phyloP scores from a whole-genome alignment of 2,329 filamentous ascomycete species.

The Botrytis byssoidea region DNA sequence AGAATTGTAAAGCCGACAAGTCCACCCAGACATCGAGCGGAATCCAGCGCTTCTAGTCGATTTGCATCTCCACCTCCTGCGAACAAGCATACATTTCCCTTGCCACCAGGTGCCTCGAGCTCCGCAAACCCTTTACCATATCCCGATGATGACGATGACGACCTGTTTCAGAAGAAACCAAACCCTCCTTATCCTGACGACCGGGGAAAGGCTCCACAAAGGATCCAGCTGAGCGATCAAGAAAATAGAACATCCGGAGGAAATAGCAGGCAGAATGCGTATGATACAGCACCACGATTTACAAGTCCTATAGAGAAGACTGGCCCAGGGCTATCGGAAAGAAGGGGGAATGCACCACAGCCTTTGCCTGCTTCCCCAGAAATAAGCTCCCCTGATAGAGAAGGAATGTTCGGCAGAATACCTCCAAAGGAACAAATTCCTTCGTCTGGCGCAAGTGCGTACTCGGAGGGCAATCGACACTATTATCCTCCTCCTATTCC shows the following conservation, averaged over 20 bases:
- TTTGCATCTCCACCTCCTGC: slow-evolving; percentile 52
- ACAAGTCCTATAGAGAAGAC: slow-evolving; percentile 52
- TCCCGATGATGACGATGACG: slow-evolving; percentile 63
- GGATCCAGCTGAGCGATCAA: slow-evolving; percentile 26
- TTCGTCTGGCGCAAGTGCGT: slow-evolving; percentile 25
- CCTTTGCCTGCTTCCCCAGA: slow-evolving; percentile 80
- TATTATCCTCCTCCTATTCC: slow-evolving; percentile 59
- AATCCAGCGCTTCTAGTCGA: slow-evolving; percentile 39
- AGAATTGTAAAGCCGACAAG: slow-evolving; percentile 80
- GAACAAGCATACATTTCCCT: slow-evolving; percentile 58
- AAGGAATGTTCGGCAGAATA: slow-evolving; percentile 70
- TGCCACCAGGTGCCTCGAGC: slow-evolving; percentile 68
- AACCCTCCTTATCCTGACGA: slow-evolving; percentile 40
- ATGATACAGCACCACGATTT: slow-evolving; percentile 37
- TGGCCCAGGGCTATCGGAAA: slow-evolving; percentile 70
- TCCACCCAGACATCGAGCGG: slow-evolving; percentile 48
- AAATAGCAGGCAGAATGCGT: slow-evolving; percentile 34
- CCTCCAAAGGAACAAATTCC: slow-evolving; percentile 39
- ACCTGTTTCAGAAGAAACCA: slow-evolving; percentile 34
- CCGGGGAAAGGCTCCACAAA: slow-evolving; percentile 28
- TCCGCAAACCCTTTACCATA: slow-evolving; percentile 69
- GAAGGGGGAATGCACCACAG: slow-evolving; percentile 77
- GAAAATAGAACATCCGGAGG: slow-evolving; percentile 28
- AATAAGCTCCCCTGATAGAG: slow-evolving; percentile 70
- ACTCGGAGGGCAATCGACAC: slow-evolving; percentile 32